Conservation (phyloP, 257 asterid genomes). For the Euphrasia confusa region DNA sequence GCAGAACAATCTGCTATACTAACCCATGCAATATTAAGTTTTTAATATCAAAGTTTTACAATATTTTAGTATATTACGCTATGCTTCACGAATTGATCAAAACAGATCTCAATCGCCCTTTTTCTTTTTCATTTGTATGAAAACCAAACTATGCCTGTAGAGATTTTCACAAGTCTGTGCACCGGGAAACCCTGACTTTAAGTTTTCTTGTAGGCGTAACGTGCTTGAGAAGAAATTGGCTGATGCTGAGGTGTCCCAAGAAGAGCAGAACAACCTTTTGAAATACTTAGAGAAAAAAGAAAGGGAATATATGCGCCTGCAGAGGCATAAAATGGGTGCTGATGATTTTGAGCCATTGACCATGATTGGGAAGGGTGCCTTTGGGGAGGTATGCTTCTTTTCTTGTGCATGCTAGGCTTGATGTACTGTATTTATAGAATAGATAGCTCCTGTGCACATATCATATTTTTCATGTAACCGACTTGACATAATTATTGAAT, state of each 20-base stretch:
- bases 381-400: slow-evolving; percentile 70
- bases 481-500: slow-evolving; percentile 1
- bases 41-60: not conserved
- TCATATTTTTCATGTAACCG: not conserved
- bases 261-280: slow-evolving; percentile 76
- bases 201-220: slow-evolving; percentile 56
- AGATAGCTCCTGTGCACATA: not conserved
- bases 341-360: slow-evolving; percentile 96
- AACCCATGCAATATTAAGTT: not conserved
- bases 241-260: slow-evolving; percentile 87
- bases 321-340: slow-evolving; percentile 98
- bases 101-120: not conserved
- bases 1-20: not conserved
- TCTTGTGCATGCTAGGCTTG: slow-evolving; percentile 15
- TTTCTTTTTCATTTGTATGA: not conserved
- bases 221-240: slow-evolving; percentile 86
- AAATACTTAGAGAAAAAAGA: slow-evolving; percentile 88
- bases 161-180: not conserved
- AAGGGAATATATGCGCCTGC: slow-evolving; percentile 93
- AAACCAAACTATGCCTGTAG: not conserved
- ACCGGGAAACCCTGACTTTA: slow-evolving; percentile 9
- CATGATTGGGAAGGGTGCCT: slow-evolving; percentile 96
- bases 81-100: not conserved
- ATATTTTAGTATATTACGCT: no score
- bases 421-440: slow-evolving; percentile 1